Evolutionary conservation across 176 grass and related monocot species (phyloP), one percentile per base, ranked within the genome.

Genomic region (Olyra latifolia): DNA sequence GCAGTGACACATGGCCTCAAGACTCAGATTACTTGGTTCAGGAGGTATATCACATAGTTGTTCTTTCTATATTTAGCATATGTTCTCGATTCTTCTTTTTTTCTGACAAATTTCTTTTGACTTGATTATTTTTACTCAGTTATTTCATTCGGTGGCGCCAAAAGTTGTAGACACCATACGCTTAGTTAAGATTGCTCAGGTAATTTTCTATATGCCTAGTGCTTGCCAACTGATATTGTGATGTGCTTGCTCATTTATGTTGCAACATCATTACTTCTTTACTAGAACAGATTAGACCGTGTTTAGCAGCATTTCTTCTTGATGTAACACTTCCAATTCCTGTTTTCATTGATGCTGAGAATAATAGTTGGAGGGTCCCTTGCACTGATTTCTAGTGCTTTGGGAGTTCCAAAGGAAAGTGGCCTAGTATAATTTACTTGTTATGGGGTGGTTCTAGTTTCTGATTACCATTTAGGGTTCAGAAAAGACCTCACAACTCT

Each of bases 181-280:
- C 44, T 66, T 83, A 41, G 56, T 98, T 65, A 98, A 93, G 88
- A 98, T 98, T 85, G 76, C 83, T 82, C 92, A 94, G 95, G 95
- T 98, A 92, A 60, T 59, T 50, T 65, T 81, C 22, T 40, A 13
- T 80, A 43, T 75, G 39, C 59, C 61, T 62, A 75, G 40, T 28
- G 2, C 30, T 62, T 43, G 52, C n/a, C 44, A 72, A 16, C 19
- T 61, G 23, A 35, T 62, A 20, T n/a, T 55, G 23, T 72, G 22
- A 57, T 81, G 24, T 80, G 43, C 76, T 69, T 87, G 5, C 20
- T 73, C 10, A 23, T 70, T 70, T 62, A 74, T 74, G 35, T 41
- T 72, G 15, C 15, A 35, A 24, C 70, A 41, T 71, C 25, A 49
- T 20, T 0, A 40, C 22, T 76, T 57, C 48, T 76, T 61, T 39